Conservation (phyloP, 2,329 filamentous ascomycete genomes). For the Alternaria sp. region DNA sequence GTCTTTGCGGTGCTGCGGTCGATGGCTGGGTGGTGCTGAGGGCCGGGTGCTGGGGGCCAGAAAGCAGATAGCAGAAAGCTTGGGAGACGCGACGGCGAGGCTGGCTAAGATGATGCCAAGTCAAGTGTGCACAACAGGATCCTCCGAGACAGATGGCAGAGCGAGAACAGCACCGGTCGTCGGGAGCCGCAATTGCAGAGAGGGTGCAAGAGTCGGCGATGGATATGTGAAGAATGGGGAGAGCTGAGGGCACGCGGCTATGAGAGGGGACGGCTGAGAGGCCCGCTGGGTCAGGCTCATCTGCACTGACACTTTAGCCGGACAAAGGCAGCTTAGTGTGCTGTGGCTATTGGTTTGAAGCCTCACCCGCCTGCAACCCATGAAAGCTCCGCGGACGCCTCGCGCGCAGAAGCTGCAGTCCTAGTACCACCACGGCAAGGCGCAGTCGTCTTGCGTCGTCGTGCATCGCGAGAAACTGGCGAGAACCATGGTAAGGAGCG, state of each 20-base stretch:
- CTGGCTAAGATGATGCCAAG: background rate
- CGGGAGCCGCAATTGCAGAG: conserved; percentile 3
- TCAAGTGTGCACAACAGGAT: background rate
- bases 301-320: conserved; percentile 22
- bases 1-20: background rate
- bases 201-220: conserved; percentile 4
- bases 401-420: background rate
- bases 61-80: background rate
- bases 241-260: conserved; percentile 11
- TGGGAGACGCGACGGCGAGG: conserved; percentile 1
- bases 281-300: conserved; percentile 16
- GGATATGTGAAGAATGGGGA: conserved; percentile 7
- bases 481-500: background rate
- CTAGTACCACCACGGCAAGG: background rate
- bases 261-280: conserved; percentile 13
- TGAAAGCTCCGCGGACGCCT: conserved; percentile 6
- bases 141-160: background rate
- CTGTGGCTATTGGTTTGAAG: conserved; percentile 4
- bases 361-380: conserved; percentile 11
- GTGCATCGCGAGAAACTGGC: background rate
- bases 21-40: background rate
- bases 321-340: conserved; percentile 15
- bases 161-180: background rate
- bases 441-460: background rate
- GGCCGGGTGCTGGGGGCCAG: conserved; percentile 2